A percentile compares a stretch with the other conserved stretches of the same genome.
Conservation (phyloP, 495 filamentous ascomycete species). For the Aspergillus heteromorphus region DNA sequence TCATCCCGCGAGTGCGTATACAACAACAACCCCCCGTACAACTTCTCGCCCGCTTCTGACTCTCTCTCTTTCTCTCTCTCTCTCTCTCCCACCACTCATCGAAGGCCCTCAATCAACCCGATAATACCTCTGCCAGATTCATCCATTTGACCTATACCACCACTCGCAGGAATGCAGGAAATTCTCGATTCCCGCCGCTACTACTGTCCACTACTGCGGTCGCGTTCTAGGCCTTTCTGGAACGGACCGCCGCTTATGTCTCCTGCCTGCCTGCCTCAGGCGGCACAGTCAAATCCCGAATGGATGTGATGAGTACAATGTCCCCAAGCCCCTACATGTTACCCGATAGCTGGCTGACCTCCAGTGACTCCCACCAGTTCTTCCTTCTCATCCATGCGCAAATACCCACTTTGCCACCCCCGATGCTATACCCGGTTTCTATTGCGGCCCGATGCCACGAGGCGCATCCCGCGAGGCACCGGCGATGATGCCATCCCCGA, state of each 20-base stretch:
- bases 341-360: background rate
- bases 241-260: background rate
- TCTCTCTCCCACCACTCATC: background rate
- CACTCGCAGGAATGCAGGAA: background rate
- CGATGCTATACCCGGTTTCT: background rate
- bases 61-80: no score
- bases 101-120: no score
- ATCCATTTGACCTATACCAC: no score
- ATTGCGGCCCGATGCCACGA: background rate
- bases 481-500: background rate
- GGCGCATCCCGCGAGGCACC: background rate
- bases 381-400: background rate
- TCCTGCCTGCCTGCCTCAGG: no score
- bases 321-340: background rate
- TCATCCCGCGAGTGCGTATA: slow-evolving; percentile 4
- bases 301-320: no score
- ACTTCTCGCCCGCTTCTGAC: no score
- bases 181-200: background rate
- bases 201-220: background rate
- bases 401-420: background rate
- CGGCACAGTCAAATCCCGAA: no score
- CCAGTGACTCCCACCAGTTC: background rate
- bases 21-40: no score
- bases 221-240: background rate
- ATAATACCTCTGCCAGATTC: no score